These are phyloP conservation scores for Colletotrichum orchidophilum DNA, from an alignment of 2,329 filamentous ascomycete species.

Conservation along the genomic window DNA sequence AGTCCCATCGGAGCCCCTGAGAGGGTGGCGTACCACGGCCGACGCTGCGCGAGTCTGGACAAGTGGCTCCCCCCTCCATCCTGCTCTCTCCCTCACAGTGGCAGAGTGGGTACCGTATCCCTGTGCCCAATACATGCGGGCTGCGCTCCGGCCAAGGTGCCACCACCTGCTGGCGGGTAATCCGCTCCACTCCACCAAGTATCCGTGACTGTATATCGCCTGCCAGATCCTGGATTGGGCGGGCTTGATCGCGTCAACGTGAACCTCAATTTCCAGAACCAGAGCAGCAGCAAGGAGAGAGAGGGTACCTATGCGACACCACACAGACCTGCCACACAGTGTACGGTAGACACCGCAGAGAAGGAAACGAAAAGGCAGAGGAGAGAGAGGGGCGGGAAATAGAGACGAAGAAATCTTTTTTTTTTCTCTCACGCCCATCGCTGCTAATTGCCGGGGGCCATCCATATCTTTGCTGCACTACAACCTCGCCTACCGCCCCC, in stretches of 20 bases:
- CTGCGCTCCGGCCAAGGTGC: slow-evolving; percentile 14
- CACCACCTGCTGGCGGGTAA: not conserved
- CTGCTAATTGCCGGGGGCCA: slow-evolving; percentile 20
- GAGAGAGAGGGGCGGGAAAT: not conserved
- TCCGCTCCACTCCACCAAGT: slow-evolving; percentile 10
- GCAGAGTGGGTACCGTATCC: not conserved
- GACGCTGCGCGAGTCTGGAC: not conserved
- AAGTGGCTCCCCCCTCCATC: slow-evolving; percentile 2
- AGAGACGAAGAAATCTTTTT: slow-evolving; percentile 1
- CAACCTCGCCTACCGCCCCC: slow-evolving; percentile 12
- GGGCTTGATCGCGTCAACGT: slow-evolving; percentile 32
- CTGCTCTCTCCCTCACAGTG: not conserved
- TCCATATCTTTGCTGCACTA: slow-evolving; percentile 16
- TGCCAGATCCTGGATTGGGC: slow-evolving; percentile 27
- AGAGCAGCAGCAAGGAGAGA: slow-evolving; percentile 6
- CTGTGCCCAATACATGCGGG: slow-evolving; percentile 22
- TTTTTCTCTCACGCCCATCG: not conserved
- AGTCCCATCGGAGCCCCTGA: slow-evolving; percentile 34
- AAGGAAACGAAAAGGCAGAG: not conserved
- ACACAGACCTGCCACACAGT: not conserved
- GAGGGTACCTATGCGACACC: not conserved
- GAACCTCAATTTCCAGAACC: slow-evolving; percentile 31
- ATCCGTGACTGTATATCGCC: slow-evolving; percentile 16
- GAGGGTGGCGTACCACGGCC: slow-evolving; percentile 22
- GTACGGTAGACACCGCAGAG: not conserved